These are phyloP conservation scores for Xylaria palmicola DNA, from an alignment of 495 filamentous ascomycete species.

Conservation along the genomic window DNA sequence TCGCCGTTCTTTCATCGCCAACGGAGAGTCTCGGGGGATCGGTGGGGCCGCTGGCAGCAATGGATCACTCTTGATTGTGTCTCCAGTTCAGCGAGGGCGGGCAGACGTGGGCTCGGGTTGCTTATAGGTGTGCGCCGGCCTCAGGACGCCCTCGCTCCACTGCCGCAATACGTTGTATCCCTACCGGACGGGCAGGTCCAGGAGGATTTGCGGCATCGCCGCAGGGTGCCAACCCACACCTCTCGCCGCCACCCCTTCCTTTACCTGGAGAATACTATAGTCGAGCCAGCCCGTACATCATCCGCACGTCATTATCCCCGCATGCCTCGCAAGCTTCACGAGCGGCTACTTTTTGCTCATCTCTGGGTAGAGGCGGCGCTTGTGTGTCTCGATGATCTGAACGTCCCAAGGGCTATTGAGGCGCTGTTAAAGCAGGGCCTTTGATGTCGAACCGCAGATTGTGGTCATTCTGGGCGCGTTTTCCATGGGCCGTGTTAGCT, in stretches of 20 bases:
- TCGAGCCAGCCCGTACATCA: not conserved
- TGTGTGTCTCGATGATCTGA: conserved; percentile 37
- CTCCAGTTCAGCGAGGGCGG: conserved; percentile 26
- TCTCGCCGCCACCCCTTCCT: conserved; percentile 30
- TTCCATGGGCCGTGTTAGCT: conserved; percentile 10
- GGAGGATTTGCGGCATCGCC: conserved; percentile 22
- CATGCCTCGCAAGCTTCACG: conserved; percentile 36
- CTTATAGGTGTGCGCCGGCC: conserved; percentile 25
- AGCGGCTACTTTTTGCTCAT: conserved; percentile 43
- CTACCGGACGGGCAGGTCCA: conserved; percentile 25
- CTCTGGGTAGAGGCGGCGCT: conserved; percentile 39
- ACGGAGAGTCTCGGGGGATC: conserved; percentile 25
- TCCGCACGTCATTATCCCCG: not conserved
- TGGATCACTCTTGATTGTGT: conserved; percentile 23
- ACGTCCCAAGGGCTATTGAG: conserved; percentile 39
- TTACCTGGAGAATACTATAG: conserved; percentile 31
- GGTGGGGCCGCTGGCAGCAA: conserved; percentile 18
- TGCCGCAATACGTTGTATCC: conserved; percentile 21
- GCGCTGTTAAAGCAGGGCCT: conserved; percentile 40
- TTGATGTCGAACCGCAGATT: conserved; percentile 28
- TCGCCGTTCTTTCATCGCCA: conserved; percentile 26
- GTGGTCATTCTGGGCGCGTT: conserved; percentile 31
- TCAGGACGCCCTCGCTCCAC: conserved; percentile 20
- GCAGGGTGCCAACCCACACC: conserved; percentile 32
- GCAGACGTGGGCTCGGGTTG: conserved; percentile 18